Base-by-base conservation (phyloP, 2,329 filamentous ascomycete genomes). In the Pleomassaria siparia region DNA sequence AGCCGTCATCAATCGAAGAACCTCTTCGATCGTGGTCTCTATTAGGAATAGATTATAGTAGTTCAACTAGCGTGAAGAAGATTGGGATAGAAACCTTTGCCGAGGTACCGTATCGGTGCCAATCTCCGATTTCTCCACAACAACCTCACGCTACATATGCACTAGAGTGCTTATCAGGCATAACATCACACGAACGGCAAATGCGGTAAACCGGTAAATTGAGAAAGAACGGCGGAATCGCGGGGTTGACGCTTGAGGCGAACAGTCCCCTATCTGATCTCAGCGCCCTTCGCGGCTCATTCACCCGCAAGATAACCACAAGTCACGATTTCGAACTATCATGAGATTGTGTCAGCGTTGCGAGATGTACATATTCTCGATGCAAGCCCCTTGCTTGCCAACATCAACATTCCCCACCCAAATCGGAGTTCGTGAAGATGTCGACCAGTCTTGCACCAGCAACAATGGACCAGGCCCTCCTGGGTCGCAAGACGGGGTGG, bases 381-480 rank as follows among this genome's bases (percentile, higher is more conserved):
- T 18, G 16, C 20, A 10, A 11, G 5, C 39, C 39, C 39, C 39
- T 18, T 26, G 39, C 18, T 11, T 20, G 24, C 16, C 39, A 16
- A 25, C 39, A 41, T 26, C 39, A 9, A 25, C 22, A 6, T 15
- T 16, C 13, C 10, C 20, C 6, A 41, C 5, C n/a, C 39, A 28
- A 25, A 4, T 22, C 9, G 15, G 35, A 41, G 10, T 4, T 28
- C 39, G 13, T 22, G 16, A 41, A 41, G 5, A 41, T 41, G 39
- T 41, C 39, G 39, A 26, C 39, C 4, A 28, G 11, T 26, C 12
- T 11, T 41, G 21, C 39, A 9, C 22, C 39, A 5, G 18, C 39
- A 12, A 41, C 39, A 6, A 41, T 41, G 39, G 39, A 41, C 15
- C 39, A 41, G 15, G 39, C 39, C 22, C 39, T 41, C 12, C 9